Base-by-base conservation (phyloP, 805 yeast species). In the Yamadazyma phyllophila region DNA sequence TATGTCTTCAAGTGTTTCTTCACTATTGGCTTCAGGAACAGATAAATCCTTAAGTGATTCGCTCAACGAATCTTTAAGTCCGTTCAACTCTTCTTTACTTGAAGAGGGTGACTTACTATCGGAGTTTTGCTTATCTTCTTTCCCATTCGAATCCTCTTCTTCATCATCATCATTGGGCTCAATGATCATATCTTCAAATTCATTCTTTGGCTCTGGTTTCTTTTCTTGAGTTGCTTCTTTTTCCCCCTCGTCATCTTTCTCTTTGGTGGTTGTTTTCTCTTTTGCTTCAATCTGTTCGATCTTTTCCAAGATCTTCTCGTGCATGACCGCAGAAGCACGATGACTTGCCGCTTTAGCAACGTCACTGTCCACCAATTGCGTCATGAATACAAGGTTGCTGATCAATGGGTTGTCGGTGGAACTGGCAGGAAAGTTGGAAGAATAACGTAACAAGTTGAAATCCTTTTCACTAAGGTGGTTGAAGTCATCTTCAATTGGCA, bases 361-460 rank as follows among this genome's bases (percentile, higher is more conserved):
- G 34, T 84, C 85, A 10, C 92, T 85, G 57, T 92, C 97, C 13
- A 90, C 95, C 41, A 91, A 67, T 32, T 88, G 83, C 0, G 91
- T 82, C 65, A 94, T 71, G 64, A 91, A 94, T 11, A 96, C 84
- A 51, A 94, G 77, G n/a, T 96, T 92, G 31, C 96, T 85, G 70
- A 94, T 76, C 3, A 94, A 90, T 2, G 99, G 99, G 63, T 94
- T 94, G 55, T 94, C 98, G 26, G 84, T 80, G 36, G 88, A 79
- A 31, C 88, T 80, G 41, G 88, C 84, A 11, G 98, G 96, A 41
- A 92, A 74, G 61, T 88, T 85, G 2, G 95, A 85, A 4, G 92
- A 83, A 62, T 78, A 89, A 59, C 83, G 86, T 52, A 91, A 74
- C 11, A 96, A 87, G 0, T 94, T 91, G 14, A 85, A 62, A 30